Evolutionary conservation across 208 protist species (phyloP), one percentile per base, ranked within the genome.

Genomic region (Trypanosoma boissoni): DNA sequence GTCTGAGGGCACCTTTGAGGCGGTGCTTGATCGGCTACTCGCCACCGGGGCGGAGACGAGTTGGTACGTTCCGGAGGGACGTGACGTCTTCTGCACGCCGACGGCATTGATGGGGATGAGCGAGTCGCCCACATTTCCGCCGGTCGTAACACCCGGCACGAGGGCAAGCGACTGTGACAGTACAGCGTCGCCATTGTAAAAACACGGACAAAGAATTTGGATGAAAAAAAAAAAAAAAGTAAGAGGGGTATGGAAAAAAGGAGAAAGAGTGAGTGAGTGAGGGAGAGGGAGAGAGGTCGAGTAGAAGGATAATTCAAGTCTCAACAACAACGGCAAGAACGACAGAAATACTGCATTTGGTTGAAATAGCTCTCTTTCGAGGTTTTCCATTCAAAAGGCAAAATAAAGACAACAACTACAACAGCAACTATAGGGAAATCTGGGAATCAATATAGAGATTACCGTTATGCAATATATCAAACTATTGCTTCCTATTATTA

Each of bases 51-150:
- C 85, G 8, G 79, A 94, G 62, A 93, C 81, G 51, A 95, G 86
- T 55, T 97, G 91, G 91, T 89, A 89, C 64, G 90, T 95, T 49
- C 88, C 88, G 29, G 80, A 88, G 42, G 73, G 74, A 5, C 58
- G 58, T 9, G 76, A 74, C 49, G 48, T 76, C 37, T 86, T 83
- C 64, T 59, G 55, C 58, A 75, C 78, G n/a, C 71, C 67, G 27
- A 78, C 74, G 14, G 68, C 72, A 18, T 66, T 67, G 2, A 63
- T 62, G 23, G 77, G 68, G 5, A 62, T 78, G 51, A 77, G 80
- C 56, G 76, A 73, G 1, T 83, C 83, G 21, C 82, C 80, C 3
- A 64, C 88, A 16, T 80, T 85, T 51, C 73, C 68, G 20, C 41
- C 53, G 8, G 34, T 39, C 8, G 34, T 12, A 39, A 39, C 6